phyloP scores from a whole-genome alignment of 2,329 filamentous ascomycete species.

The Ophiocordyceps camponoti-leonardi region DNA sequence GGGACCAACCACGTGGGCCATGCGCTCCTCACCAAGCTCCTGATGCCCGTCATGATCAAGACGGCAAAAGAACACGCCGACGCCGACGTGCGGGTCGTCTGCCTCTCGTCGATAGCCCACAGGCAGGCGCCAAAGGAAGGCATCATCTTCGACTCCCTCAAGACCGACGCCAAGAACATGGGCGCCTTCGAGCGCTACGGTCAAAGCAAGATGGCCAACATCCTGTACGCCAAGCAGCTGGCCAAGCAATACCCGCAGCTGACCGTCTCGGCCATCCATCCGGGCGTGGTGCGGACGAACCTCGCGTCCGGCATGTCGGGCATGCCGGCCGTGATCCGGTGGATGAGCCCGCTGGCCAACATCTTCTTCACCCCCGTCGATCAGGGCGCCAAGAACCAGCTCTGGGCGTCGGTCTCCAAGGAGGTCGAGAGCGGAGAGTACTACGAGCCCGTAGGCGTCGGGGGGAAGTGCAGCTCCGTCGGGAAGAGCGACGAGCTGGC shows the following conservation, averaged over 20 bases:
- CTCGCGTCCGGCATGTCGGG: conserved; percentile 6
- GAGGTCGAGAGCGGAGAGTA: conserved; percentile 15
- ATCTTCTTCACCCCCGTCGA: conserved; percentile 9
- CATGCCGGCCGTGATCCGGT: conserved; percentile 1
- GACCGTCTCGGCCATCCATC: conserved; percentile 10
- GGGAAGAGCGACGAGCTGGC: conserved; percentile 11
- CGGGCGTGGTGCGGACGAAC: conserved; percentile 12
- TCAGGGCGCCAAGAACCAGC: conserved; percentile 20
- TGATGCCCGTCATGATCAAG: conserved; percentile 13
- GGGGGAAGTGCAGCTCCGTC: conserved; percentile 6
- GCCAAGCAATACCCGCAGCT: conserved; percentile 9
- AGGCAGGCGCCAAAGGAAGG: conserved; percentile 7
- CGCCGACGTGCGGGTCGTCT: conserved; percentile 13
- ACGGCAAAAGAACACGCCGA: conserved; percentile 7
- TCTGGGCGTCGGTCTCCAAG: conserved; percentile 22
- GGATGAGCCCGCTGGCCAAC: conserved; percentile 4
- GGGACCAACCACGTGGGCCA: conserved; percentile 32
- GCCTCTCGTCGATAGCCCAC: conserved; percentile 11
- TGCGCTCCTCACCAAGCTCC: conserved; percentile 22
- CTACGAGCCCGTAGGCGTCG: conserved; percentile 15
- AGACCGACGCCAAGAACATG: conserved; percentile 6
- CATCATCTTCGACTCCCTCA: conserved; percentile 13
- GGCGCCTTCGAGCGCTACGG: conserved; percentile 9
- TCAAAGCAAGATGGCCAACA: conserved; percentile 15
- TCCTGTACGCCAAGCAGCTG: conserved; percentile 12